Evolutionary conservation across 139 green algal genomes (phyloP).

Genomic region (Volvox africanus): DNA sequence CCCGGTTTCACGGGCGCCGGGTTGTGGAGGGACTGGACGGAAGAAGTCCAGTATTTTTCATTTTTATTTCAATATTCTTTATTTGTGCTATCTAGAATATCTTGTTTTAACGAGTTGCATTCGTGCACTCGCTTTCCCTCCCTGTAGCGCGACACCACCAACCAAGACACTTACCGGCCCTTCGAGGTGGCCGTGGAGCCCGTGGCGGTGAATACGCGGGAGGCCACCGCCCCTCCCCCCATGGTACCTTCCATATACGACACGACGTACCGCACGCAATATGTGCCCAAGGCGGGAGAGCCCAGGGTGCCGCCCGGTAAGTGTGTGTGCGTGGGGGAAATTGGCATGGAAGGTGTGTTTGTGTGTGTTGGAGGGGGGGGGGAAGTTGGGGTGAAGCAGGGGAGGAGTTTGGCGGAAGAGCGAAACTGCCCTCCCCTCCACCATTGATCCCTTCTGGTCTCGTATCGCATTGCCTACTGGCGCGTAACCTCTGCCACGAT

Average conservation of each 20-base stretch:
- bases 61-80: too few species aligned
- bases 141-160: conserved; percentile 58
- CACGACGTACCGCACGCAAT: conserved; percentile 61
- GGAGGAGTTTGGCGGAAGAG: background rate
- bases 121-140: background rate
- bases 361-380: background rate
- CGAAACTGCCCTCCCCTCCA: too few species aligned
- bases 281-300: conserved; percentile 55
- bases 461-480: too few species aligned
- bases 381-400: background rate
- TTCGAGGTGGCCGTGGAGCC: conserved; percentile 27
- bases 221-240: conserved; percentile 39
- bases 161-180: conserved; percentile 63
- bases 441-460: too few species aligned
- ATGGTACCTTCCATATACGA: conserved; percentile 52
- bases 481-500: too few species aligned
- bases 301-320: conserved; percentile 12
- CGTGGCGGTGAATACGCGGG: background rate
- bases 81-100: too few species aligned
- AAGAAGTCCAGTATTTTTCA: too few species aligned
- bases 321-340: background rate
- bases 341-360: too few species aligned
- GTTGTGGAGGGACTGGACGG: too few species aligned
- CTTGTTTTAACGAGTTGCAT: too few species aligned
- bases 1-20: too few species aligned